Evolutionary conservation across 1,284 basidiomycete species (phyloP), one percentile per base, ranked within the genome.

Genomic region (Singerocomus inundabilis): DNA sequence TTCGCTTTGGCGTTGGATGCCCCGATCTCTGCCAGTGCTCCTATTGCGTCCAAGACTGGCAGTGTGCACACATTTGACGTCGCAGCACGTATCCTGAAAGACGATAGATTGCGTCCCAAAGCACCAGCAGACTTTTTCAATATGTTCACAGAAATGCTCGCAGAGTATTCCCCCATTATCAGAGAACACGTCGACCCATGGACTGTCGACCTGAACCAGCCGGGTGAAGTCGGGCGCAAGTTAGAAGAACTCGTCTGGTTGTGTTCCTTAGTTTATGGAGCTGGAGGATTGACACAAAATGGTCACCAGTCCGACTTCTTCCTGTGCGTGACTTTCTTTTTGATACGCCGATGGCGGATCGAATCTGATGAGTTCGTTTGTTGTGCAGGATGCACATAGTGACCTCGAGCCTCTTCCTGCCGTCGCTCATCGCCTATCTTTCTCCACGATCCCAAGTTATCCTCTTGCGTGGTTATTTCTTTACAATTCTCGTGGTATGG

Each of bases 371-470:
- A 29, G 52, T 33, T n/a, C 31, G 28, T 18, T 29, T 32, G 1
- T 24, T 9, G 5, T 11, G 3, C 12, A 81, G 80, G 11, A 76
- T 80, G 74, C 80, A 81, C 52, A 56, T 79, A 24, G 74, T 81
- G 42, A 82, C 80, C 0, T 79, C 78, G 18, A 74, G 74, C 9
- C 58, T 79, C 26, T 81, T 81, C 58, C 60, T 80, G 18, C 69
- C 74, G 1, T 71, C 80, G 1, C 53, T 74, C 35, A 53, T 71
- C 6, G 61, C 69, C 9, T 62, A 67, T 49, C 54, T 80, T 16
- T 60, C 66, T 13, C 71, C 68, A 0, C 52, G 61, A 1, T 74
- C 72, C 1, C 71, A 74, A 58, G 67, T 57, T 2, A 57, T 71
- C 15, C 64, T 79, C 35, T 60, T 82, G 15, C 75, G 74, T 24